phyloP scores from a whole-genome alignment of 2,329 filamentous ascomycete species.

The Emmonsia crescens region DNA sequence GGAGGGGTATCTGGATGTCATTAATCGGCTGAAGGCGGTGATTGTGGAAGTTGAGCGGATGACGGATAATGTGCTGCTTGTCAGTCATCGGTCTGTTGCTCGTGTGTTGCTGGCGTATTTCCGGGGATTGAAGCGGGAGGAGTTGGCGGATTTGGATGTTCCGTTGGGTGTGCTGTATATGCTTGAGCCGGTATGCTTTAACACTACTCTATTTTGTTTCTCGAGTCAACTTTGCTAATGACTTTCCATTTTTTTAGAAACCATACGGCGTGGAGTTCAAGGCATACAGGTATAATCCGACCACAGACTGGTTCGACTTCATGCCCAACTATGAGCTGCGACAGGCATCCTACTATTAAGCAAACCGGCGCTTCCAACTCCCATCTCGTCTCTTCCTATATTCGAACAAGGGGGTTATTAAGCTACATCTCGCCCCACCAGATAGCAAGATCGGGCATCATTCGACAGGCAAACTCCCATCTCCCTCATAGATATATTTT shows the following conservation, averaged over 20 bases:
- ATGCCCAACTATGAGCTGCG: conserved; percentile 70
- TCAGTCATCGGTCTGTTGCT: conserved; percentile 85
- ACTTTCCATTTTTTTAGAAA: conserved; percentile 40
- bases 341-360: conserved; percentile 25
- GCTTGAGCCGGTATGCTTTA: conserved; percentile 58
- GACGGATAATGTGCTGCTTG: conserved; percentile 85
- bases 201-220: not conserved
- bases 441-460: not conserved
- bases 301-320: conserved; percentile 69
- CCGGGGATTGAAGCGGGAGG: conserved; percentile 77
- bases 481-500: not conserved
- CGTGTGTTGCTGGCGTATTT: conserved; percentile 94
- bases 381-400: conserved; percentile 2
- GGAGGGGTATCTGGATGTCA: conserved; percentile 93
- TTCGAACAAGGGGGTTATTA: not conserved
- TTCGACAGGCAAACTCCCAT: not conserved
- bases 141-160: conserved; percentile 89
- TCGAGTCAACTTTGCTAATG: not conserved
- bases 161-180: conserved; percentile 89
- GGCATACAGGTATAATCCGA: conserved; percentile 80
- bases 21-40: conserved; percentile 87
- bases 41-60: conserved; percentile 96
- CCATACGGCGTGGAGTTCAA: conserved; percentile 97
- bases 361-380: not conserved
- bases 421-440: not conserved